These are phyloP conservation scores for Diaporthe humulicola DNA, from an alignment of 2,329 filamentous ascomycete genomes.

Conservation along the genomic window DNA sequence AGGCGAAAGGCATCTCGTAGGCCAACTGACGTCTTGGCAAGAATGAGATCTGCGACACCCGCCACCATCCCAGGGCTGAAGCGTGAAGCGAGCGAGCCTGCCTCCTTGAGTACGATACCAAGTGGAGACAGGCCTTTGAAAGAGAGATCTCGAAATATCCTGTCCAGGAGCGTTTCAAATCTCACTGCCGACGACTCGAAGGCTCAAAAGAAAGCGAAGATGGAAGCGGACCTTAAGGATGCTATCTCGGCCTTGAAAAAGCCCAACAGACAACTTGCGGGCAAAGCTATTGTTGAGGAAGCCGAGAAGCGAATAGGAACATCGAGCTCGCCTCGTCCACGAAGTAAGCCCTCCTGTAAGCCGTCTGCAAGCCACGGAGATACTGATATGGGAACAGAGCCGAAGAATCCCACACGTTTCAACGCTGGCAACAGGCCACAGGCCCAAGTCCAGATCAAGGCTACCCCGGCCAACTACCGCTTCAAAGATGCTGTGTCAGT, in stretches of 20 bases:
- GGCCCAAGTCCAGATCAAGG: constrained; percentile 63
- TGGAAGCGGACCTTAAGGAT: constrained; percentile 79
- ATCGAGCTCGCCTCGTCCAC: constrained; percentile 58
- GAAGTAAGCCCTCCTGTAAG: constrained; percentile 59
- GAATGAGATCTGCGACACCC: constrained; percentile 78
- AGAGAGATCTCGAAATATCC: constrained; percentile 57
- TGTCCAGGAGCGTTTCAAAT: constrained; percentile 60
- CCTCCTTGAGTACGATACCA: constrained; percentile 63
- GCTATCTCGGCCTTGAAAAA: constrained; percentile 82
- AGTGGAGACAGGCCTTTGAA: constrained; percentile 57
- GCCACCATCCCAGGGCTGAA: constrained; percentile 73
- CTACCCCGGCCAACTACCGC: constrained; percentile 68
- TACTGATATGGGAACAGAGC: constrained; percentile 53
- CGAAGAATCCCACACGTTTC: constrained; percentile 62
- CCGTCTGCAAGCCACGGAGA: neutral
- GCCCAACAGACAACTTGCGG: constrained; percentile 79
- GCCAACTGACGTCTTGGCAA: constrained; percentile 69
- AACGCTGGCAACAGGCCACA: constrained; percentile 45
- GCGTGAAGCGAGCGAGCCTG: constrained; percentile 75
- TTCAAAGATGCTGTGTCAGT: constrained; percentile 64
- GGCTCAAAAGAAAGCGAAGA: constrained; percentile 73
- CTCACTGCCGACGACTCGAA: constrained; percentile 67
- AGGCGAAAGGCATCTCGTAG: constrained; percentile 69
- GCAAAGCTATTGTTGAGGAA: constrained; percentile 75
- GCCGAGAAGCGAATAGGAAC: constrained; percentile 70